These are phyloP conservation scores for Exophiala sp. DNA, from an alignment of 2,329 filamentous ascomycete species.

Conservation along the genomic window DNA sequence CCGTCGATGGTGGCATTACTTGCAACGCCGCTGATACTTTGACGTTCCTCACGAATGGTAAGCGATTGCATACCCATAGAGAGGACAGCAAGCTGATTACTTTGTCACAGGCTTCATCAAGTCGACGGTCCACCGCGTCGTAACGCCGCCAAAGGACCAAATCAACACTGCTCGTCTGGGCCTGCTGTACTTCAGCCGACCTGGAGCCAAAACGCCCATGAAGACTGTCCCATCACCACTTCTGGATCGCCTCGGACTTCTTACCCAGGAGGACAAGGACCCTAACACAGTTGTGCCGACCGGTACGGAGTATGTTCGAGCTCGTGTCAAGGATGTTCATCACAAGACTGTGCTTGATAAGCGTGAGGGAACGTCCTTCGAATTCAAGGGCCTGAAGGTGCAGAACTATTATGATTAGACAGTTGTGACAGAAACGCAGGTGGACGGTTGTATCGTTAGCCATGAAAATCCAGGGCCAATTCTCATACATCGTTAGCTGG, in stretches of 20 bases:
- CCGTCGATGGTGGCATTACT: conserved; percentile 49
- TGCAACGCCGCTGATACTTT: conserved; percentile 51
- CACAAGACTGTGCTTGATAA: conserved; percentile 44
- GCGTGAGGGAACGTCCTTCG: conserved; percentile 44
- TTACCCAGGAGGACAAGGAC: conserved; percentile 41
- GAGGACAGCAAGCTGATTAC: not conserved
- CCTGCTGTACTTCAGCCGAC: conserved; percentile 54
- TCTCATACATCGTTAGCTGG: no score
- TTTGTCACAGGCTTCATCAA: conserved; percentile 29
- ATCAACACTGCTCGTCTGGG: conserved; percentile 46
- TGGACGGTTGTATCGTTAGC: no score
- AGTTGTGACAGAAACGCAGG: not conserved
- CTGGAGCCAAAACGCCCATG: conserved; percentile 46
- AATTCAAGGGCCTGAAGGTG: conserved; percentile 43
- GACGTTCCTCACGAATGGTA: conserved; percentile 40
- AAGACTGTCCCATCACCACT: conserved; percentile 38
- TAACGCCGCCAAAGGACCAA: conserved; percentile 49
- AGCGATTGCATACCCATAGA: not conserved
- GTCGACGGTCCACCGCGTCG: conserved; percentile 49
- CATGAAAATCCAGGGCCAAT: no score
- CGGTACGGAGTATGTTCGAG: conserved; percentile 47
- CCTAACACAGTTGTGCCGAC: conserved; percentile 35
- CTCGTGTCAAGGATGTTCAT: conserved; percentile 47
- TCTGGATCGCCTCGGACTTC: conserved; percentile 37
- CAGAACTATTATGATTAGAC: conserved; percentile 34